Evolutionary conservation across 257 asterid species (phyloP), one percentile per base, ranked within the genome.

Genomic region (Craterostigma plantagineum): DNA sequence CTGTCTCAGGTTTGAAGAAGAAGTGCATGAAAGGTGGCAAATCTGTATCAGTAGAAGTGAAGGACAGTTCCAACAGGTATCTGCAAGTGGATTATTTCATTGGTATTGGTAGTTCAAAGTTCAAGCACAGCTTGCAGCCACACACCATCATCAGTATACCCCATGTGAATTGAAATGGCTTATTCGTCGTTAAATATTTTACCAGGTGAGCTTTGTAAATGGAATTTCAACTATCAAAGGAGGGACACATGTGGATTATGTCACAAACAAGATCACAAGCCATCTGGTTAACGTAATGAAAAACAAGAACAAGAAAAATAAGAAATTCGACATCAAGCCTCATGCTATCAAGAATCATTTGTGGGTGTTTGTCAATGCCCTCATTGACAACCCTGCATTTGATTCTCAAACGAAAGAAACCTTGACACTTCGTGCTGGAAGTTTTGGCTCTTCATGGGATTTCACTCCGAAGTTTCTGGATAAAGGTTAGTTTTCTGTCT

Each of bases 321-420:
- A 77, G 70, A 65, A 67, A 18, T 71, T 81, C 50, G 81, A 75
- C 42, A 50, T 78, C 18, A 83, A 87, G 65, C 77, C 93, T 46
- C 92, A 80, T 38, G 47, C 78, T 10, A 95, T 90, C 37, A 90
- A 75, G 63, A 90, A 64, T 58, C 93, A 83, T 67, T 53, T 90
- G 46, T 90, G 99, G 96, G 85, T 90, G 15, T 90, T 90, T 67
- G 99, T 90, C 66, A 90, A 83, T 69, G 83, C 94, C 16, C 99
- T 90, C 16, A 83, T 90, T 66, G 96, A 79, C 83, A 90, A 90
- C 57, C 95, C 95, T 15, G 95, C 99, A 34, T 87, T 87, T 65
- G 98, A 87, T 72, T 87, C 95, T 42, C 99, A 90, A 77, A 83
- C 99, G 16, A 90, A 90, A 63, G 99, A 90, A 65, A 83, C 94